These are phyloP conservation scores for Geranium brycei DNA, from an alignment of 345 rosid genomes.

Conservation along the genomic window DNA sequence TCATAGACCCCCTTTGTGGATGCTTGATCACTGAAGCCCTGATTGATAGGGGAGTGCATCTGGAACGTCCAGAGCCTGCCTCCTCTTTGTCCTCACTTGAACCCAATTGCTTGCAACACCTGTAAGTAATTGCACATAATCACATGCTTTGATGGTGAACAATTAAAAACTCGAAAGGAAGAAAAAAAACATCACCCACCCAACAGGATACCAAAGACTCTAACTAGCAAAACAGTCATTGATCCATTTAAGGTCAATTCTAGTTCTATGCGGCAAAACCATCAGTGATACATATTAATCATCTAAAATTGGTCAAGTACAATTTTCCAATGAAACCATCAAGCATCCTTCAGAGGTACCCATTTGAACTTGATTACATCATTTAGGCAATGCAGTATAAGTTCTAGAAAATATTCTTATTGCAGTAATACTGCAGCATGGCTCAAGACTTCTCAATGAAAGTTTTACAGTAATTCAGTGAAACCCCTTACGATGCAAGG, in stretches of 20 bases:
- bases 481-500: too few relatives aligned
- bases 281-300: not conserved
- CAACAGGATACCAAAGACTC: not conserved
- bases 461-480: too few relatives aligned
- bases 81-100: slow-evolving; percentile 33
- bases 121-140: slow-evolving; percentile 26
- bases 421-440: too few relatives aligned
- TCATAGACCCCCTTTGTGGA: slow-evolving; percentile 42
- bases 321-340: not conserved
- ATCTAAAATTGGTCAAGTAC: not conserved
- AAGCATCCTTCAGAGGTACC: too few relatives aligned
- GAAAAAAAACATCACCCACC: not conserved
- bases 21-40: slow-evolving; percentile 58
- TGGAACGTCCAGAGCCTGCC: slow-evolving; percentile 34
- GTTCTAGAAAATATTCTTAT: too few relatives aligned
- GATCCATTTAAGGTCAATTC: not conserved
- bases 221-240: not conserved
- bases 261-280: not conserved
- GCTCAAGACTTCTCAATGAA: too few relatives aligned
- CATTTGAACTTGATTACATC: too few relatives aligned
- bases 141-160: not conserved
- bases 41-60: slow-evolving; percentile 46
- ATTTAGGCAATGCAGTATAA: too few relatives aligned
- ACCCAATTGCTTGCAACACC: slow-evolving; percentile 42
- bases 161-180: slow-evolving; percentile 28